Evolutionary conservation across 2,329 filamentous ascomycete species (phyloP).

Genomic region (Purpureocillium lavendulum): DNA sequence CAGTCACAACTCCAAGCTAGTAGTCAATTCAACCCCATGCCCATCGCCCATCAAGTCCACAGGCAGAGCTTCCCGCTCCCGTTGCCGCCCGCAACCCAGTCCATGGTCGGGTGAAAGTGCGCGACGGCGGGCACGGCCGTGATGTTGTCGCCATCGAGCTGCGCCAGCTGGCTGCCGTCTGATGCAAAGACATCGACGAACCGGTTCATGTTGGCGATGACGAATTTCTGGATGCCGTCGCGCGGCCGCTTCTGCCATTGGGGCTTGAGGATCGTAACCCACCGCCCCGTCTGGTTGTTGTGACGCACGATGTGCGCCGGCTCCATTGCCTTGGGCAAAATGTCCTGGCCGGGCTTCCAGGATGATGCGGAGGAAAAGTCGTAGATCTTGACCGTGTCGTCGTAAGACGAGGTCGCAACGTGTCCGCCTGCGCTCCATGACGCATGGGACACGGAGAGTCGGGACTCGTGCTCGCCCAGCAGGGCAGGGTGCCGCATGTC

Average conservation of each 20-base stretch:
- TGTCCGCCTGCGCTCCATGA: conserved; percentile 82
- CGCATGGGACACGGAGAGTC: conserved; percentile 84
- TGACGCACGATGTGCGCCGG: conserved; percentile 65
- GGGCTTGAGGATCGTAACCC: conserved; percentile 75
- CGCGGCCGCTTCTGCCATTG: conserved; percentile 81
- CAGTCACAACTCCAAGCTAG: too few species aligned
- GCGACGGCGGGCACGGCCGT: conserved; percentile 91
- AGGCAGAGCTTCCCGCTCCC: conserved; percentile 87
- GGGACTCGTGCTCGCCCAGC: conserved; percentile 73
- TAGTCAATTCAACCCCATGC: too few species aligned
- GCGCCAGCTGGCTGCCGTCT: conserved; percentile 78
- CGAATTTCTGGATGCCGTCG: conserved; percentile 78
- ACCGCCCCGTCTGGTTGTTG: conserved; percentile 93
- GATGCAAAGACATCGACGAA: conserved; percentile 87
- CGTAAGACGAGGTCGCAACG: conserved; percentile 86
- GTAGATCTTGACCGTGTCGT: conserved; percentile 92
- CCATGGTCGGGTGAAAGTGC: conserved; percentile 75
- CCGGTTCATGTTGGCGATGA: conserved; percentile 94
- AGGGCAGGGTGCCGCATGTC: conserved; percentile 56
- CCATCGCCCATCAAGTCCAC: conserved; percentile 56
- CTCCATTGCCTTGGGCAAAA: conserved; percentile 56
- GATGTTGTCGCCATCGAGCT: conserved; percentile 80
- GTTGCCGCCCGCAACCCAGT: conserved; percentile 91
- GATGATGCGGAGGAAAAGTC: conserved; percentile 55
- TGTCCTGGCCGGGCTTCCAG: conserved; percentile 50